phyloP scores from a whole-genome alignment of 139 green algal genomes.

The Auxenochlorella protothecoides region DNA sequence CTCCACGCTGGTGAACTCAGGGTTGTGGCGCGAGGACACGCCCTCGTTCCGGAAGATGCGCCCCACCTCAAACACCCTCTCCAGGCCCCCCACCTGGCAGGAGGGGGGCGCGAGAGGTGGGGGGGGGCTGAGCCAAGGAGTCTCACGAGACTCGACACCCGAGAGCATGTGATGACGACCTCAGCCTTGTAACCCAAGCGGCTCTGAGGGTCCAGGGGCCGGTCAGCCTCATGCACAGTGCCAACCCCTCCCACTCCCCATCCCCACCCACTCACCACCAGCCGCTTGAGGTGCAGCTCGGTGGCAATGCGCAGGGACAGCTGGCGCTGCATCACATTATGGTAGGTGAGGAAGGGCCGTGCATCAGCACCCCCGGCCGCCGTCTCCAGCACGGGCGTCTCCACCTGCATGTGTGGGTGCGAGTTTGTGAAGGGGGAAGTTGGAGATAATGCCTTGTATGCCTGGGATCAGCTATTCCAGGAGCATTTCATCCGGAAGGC shows the following conservation, averaged over 20 bases:
- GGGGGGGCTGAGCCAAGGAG: no score
- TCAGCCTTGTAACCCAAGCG: no score
- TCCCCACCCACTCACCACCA: constrained; percentile 38
- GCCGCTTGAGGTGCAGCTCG: constrained; percentile 95
- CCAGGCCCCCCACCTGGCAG: constrained; percentile 65
- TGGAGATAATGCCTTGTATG: no score
- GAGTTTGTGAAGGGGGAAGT: background rate
- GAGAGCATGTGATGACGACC: no score
- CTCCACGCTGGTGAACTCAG: constrained; percentile 97
- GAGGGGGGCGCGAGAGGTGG: no score
- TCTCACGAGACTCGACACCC: no score
- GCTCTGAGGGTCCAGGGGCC: no score
- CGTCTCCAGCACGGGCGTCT: constrained; percentile 75
- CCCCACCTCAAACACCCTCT: constrained; percentile 96
- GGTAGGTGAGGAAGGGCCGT: constrained; percentile 89
- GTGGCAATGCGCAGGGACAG: constrained; percentile 95
- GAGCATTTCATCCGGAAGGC: no score
- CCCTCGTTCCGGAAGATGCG: constrained; percentile 97
- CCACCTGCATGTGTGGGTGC: constrained; percentile 56
- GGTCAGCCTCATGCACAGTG: no score
- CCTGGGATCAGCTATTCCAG: no score
- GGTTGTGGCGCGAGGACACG: constrained; percentile 89
- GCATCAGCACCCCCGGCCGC: constrained; percentile 88
- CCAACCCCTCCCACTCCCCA: no score
- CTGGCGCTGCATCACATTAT: constrained; percentile 78